Evolutionary conservation across 2,329 filamentous ascomycete species (phyloP).

Genomic region (Trichoderma brevicompactum): DNA sequence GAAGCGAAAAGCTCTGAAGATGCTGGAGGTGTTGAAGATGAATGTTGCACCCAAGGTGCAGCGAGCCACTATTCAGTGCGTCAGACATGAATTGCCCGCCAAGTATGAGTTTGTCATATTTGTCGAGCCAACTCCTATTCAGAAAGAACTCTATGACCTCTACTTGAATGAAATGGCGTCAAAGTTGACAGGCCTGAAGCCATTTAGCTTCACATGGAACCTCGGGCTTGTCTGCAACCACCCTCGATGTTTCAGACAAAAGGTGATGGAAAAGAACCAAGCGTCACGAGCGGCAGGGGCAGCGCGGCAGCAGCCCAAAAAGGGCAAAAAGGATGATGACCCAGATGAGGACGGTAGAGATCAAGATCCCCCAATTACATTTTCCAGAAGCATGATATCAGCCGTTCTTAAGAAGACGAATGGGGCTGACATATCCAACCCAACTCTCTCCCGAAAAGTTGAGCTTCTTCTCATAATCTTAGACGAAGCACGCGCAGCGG

Average conservation of each 20-base stretch:
- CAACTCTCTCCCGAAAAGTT: slow-evolving; percentile 69
- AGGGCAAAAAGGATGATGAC: not conserved
- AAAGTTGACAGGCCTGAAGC: not conserved
- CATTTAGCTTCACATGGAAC: slow-evolving; percentile 45
- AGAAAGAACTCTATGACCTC: slow-evolving; percentile 63
- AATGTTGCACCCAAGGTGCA: slow-evolving; percentile 79
- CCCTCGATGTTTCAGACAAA: slow-evolving; percentile 52
- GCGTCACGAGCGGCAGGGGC: slow-evolving; percentile 14
- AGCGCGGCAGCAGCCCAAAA: not conserved
- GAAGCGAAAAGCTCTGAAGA: slow-evolving; percentile 64
- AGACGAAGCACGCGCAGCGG: slow-evolving; percentile 60
- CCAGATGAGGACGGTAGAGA: not conserved
- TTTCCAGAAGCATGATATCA: slow-evolving; percentile 38
- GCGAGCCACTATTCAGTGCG: slow-evolving; percentile 68
- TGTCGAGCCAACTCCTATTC: slow-evolving; percentile 69
- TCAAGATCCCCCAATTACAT: slow-evolving; percentile 12
- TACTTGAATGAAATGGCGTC: slow-evolving; percentile 44
- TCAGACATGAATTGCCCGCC: slow-evolving; percentile 68
- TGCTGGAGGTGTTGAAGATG: slow-evolving; percentile 70
- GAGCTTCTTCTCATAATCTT: slow-evolving; percentile 71
- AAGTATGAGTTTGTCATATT: slow-evolving; percentile 85
- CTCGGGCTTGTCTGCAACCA: slow-evolving; percentile 59
- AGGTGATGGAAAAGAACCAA: slow-evolving; percentile 33
- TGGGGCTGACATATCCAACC: slow-evolving; percentile 48
- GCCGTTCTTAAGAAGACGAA: slow-evolving; percentile 45